Conservation (phyloP, 176 grass and related monocot genomes). For the Aegilops bicornis region DNA sequence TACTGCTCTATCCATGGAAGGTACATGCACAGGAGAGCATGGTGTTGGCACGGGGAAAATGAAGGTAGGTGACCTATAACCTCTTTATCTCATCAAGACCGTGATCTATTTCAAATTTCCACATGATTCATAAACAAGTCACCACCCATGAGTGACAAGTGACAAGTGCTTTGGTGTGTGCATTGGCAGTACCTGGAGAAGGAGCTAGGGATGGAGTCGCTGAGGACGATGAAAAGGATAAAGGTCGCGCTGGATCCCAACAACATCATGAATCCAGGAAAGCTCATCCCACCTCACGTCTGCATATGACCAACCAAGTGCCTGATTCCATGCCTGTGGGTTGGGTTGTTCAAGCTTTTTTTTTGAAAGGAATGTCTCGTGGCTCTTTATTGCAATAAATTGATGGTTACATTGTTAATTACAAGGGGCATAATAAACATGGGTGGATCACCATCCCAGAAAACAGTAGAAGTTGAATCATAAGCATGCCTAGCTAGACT, state of each 20-base stretch:
- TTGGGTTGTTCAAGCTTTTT: not conserved
- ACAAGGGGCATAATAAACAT: too few species aligned
- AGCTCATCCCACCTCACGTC: constrained; percentile 89
- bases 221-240: constrained; percentile 98
- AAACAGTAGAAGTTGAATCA: too few species aligned
- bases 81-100: not conserved
- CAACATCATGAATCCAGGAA: constrained; percentile 95
- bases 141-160: not conserved
- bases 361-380: too few species aligned
- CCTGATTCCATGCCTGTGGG: not conserved
- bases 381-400: too few species aligned
- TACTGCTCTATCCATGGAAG: constrained; percentile 94
- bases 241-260: constrained; percentile 86
- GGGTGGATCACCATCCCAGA: too few species aligned
- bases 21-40: constrained; percentile 95
- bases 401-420: too few species aligned
- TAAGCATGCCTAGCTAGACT: too few species aligned
- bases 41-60: constrained; percentile 97
- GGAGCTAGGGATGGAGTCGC: constrained; percentile 86
- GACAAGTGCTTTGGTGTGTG: not conserved
- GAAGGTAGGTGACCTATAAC: constrained; percentile 56
- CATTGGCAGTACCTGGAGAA: constrained; percentile 84
- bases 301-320: constrained; percentile 46
- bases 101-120: not conserved
- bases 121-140: not conserved